phyloP scores from a whole-genome alignment of 306 rosid genomes.

The Trifolium dubium region DNA sequence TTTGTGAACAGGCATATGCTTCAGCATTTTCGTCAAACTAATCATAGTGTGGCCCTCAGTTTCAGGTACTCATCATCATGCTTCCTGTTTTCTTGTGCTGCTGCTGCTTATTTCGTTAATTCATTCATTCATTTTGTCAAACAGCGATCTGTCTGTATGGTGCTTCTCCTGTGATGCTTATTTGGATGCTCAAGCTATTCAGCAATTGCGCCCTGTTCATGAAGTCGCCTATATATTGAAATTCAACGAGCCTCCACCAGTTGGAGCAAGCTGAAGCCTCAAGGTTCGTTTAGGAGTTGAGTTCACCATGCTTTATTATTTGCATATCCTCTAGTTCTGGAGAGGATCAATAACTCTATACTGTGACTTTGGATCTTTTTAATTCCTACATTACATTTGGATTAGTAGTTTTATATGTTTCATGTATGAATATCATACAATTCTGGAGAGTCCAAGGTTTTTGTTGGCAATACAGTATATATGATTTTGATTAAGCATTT shows the following conservation, averaged over 20 bases:
- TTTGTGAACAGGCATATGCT: constrained; percentile 93
- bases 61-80: constrained; percentile 54
- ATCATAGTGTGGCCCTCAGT: constrained; percentile 74
- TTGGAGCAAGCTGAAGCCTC: constrained; percentile 41
- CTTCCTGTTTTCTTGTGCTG: background rate
- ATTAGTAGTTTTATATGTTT: background rate
- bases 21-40: constrained; percentile 49
- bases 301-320: constrained; percentile 20
- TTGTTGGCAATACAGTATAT: background rate
- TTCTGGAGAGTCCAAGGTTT: background rate
- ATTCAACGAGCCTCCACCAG: constrained; percentile 67
- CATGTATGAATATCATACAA: background rate
- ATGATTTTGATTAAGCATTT: background rate
- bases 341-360: background rate
- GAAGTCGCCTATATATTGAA: constrained; percentile 68
- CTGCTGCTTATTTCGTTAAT: background rate
- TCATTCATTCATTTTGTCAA: constrained; percentile 21
- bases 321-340: constrained; percentile 17
- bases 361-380: background rate
- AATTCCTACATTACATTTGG: background rate
- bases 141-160: constrained; percentile 86
- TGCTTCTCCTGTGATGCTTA: constrained; percentile 88
- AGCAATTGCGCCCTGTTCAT: constrained; percentile 62
- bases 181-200: constrained; percentile 77
- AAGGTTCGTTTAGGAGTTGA: constrained; percentile 20